Evolutionary conservation across 2,329 filamentous ascomycete species (phyloP).

Genomic region (Leptosphaerulina australis): DNA sequence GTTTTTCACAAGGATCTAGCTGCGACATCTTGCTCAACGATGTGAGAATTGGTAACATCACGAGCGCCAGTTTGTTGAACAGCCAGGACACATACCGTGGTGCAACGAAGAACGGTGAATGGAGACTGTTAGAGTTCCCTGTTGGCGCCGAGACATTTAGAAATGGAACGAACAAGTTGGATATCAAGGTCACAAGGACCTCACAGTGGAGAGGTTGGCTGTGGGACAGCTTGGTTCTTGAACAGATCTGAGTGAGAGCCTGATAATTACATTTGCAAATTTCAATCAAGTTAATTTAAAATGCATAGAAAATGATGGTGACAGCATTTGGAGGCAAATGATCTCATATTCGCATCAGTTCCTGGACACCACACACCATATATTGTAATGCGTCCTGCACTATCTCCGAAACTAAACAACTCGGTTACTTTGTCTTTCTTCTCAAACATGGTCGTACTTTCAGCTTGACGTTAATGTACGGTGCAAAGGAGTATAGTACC

Average conservation of each 20-base stretch:
- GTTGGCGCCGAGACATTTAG: conserved; percentile 40
- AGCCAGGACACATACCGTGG: conserved; percentile 58
- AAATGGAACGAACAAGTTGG: conserved; percentile 46
- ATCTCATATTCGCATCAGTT: no score
- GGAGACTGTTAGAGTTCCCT: conserved; percentile 54
- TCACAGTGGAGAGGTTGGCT: conserved; percentile 51
- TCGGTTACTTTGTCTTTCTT: no score
- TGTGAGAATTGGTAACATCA: conserved; percentile 51
- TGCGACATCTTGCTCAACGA: conserved; percentile 53
- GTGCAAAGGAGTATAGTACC: no score
- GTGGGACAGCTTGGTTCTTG: conserved; percentile 52
- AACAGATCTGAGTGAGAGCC: conserved; percentile 43
- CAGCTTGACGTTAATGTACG: no score
- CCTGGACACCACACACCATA: no score
- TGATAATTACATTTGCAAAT: no score
- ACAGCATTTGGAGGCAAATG: no score
- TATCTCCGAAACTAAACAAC: no score
- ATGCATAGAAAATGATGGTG: no score
- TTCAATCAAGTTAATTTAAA: no score
- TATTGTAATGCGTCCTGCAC: no score
- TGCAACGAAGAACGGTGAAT: conserved; percentile 56
- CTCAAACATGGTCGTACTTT: no score
- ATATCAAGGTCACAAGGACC: conserved; percentile 46
- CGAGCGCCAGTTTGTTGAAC: conserved; percentile 44
- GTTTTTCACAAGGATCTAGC: conserved; percentile 53